These are phyloP conservation scores for Suillus brevipes DNA, from an alignment of 768 basidiomycete species.

Conservation along the genomic window DNA sequence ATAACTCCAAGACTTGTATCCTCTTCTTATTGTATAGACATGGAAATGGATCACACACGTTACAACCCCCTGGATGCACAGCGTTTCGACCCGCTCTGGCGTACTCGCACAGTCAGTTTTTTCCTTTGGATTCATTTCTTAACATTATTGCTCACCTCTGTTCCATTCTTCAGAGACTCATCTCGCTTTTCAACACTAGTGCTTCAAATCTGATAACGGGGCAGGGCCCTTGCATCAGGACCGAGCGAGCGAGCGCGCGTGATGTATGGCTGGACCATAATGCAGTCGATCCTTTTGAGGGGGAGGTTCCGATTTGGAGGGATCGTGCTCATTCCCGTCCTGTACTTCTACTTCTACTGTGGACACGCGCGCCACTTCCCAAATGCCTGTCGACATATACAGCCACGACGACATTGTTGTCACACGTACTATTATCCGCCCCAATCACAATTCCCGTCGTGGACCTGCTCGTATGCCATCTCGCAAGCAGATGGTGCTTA, in stretches of 20 bases:
- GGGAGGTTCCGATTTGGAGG: conserved; percentile 1
- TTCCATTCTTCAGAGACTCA: conserved; percentile 20
- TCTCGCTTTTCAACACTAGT: conserved; percentile 11
- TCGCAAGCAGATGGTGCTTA: not conserved
- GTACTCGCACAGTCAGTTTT: conserved; percentile 21
- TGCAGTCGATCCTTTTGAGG: conserved; percentile 29
- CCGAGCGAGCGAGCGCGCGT: conserved; percentile 11
- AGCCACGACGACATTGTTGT: conserved; percentile 32
- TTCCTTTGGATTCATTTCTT: not conserved
- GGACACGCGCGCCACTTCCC: conserved; percentile 1
- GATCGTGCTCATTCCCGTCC: not conserved
- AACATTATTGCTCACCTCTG: conserved; percentile 19
- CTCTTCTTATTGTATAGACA: not conserved
- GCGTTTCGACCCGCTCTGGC: not conserved
- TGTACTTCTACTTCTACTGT: not conserved
- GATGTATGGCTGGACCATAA: conserved; percentile 32
- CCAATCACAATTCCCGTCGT: conserved; percentile 12
- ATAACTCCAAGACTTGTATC: not conserved
- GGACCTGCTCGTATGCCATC: not conserved
- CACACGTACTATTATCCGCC: conserved; percentile 40
- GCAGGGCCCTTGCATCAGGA: conserved; percentile 19
- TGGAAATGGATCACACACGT: conserved; percentile 10
- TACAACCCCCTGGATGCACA: not conserved
- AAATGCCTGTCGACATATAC: conserved; percentile 20
- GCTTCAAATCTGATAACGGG: conserved; percentile 25